These are phyloP conservation scores for Protea cynaroides DNA, from an alignment of 164 flowering plant species.

Conservation along the genomic window DNA sequence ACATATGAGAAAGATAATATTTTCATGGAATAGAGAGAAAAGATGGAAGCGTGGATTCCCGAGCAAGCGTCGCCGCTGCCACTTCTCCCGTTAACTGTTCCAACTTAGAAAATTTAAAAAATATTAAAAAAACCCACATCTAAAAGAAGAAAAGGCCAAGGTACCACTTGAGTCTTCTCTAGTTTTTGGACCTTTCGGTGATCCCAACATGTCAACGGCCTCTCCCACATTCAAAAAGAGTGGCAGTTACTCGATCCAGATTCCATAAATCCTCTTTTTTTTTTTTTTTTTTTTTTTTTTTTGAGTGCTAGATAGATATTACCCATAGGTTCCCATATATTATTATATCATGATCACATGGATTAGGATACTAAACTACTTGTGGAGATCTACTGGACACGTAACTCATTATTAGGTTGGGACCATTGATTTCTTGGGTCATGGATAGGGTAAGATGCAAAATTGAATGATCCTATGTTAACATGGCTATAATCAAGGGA, in stretches of 20 bases:
- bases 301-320: too few relatives aligned
- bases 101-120: neutral
- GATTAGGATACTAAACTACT: too few relatives aligned
- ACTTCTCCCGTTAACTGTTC: conserved; percentile 13
- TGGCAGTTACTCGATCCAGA: neutral
- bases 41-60: conserved; percentile 5
- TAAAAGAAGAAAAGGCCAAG: neutral
- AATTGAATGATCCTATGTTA: neutral
- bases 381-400: too few relatives aligned
- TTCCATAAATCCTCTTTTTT: too few relatives aligned
- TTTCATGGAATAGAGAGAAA: too few relatives aligned
- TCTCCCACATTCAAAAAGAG: neutral
- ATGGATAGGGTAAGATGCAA: too few relatives aligned
- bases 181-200: neutral
- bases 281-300: too few relatives aligned
- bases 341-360: too few relatives aligned
- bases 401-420: too few relatives aligned
- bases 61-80: conserved; percentile 25
- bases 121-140: neutral
- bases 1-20: too few relatives aligned
- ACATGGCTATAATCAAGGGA: neutral
- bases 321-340: too few relatives aligned
- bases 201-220: neutral
- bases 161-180: neutral
- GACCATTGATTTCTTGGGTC: too few relatives aligned